phyloP scores from a whole-genome alignment of 768 basidiomycete species.

The Tulasnella sp. region DNA sequence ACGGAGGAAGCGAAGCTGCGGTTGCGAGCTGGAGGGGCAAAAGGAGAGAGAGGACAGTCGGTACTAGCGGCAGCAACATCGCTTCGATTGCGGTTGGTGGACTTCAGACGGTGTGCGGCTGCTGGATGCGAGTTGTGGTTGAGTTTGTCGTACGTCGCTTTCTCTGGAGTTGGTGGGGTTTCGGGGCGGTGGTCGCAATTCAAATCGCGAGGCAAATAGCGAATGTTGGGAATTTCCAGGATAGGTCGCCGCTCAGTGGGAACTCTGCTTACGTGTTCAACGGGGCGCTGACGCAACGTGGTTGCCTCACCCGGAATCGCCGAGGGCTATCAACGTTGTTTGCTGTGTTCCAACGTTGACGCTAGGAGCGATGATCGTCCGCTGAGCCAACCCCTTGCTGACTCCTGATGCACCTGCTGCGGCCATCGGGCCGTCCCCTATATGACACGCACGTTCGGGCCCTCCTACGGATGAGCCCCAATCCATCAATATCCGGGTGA shows the following conservation, averaged over 20 bases:
- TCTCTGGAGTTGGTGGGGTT: neutral
- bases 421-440: too few species aligned
- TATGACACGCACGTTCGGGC: too few species aligned
- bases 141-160: neutral
- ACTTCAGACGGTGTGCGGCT: neutral
- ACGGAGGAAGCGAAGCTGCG: neutral
- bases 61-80: slow-evolving; percentile 7
- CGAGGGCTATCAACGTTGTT: too few species aligned
- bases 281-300: too few species aligned
- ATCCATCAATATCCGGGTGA: neutral
- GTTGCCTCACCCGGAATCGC: neutral
- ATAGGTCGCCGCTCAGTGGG: neutral
- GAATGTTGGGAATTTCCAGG: neutral
- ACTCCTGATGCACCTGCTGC: neutral
- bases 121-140: neutral
- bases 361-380: neutral
- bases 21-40: slow-evolving; percentile 4
- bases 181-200: neutral
- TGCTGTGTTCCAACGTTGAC: too few species aligned
- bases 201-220: neutral
- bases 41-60: neutral
- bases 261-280: neutral
- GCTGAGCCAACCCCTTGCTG: neutral
- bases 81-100: neutral
- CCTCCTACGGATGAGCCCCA: neutral